Evolutionary conservation across 345 rosid genomes (phyloP).

Genomic region (Rhizophora apiculata): DNA sequence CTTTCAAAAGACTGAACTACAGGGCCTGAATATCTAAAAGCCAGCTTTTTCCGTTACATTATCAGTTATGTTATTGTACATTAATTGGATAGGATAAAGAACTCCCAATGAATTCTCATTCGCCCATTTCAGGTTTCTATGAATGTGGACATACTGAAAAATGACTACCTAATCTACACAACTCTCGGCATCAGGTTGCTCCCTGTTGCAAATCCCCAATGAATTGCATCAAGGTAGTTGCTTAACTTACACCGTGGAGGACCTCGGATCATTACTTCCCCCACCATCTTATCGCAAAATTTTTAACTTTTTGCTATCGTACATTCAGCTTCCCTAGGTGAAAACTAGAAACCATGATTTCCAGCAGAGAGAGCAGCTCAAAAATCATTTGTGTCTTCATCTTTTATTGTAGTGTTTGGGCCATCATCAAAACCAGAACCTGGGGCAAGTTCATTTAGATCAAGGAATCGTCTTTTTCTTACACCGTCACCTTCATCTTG

Average conservation of each 20-base stretch:
- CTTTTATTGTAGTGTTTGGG: slow-evolving; percentile 67
- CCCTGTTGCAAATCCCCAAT: slow-evolving; percentile 34
- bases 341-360: slow-evolving; percentile 29
- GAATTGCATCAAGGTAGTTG: slow-evolving; percentile 37
- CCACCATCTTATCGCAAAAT: slow-evolving; percentile 49
- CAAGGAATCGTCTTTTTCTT: slow-evolving; percentile 67
- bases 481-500: slow-evolving; percentile 57
- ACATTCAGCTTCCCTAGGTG: slow-evolving; percentile 35
- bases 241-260: slow-evolving; percentile 37
- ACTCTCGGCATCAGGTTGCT: slow-evolving; percentile 40
- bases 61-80: slow-evolving; percentile 60
- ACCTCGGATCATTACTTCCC: slow-evolving; percentile 31
- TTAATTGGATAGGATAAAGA: slow-evolving; percentile 36
- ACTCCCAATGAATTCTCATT: slow-evolving; percentile 39
- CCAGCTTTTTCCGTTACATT: slow-evolving; percentile 38
- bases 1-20: slow-evolving; percentile 22
- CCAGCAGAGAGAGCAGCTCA: slow-evolving; percentile 41
- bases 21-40: slow-evolving; percentile 31
- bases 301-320: slow-evolving; percentile 33
- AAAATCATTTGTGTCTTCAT: slow-evolving; percentile 54
- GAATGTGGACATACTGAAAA: slow-evolving; percentile 53
- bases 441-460: slow-evolving; percentile 90
- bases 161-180: slow-evolving; percentile 75
- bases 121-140: slow-evolving; percentile 37
- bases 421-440: slow-evolving; percentile 91